Conservation (phyloP, 345 rosid species). For the Syzygium grande region DNA sequence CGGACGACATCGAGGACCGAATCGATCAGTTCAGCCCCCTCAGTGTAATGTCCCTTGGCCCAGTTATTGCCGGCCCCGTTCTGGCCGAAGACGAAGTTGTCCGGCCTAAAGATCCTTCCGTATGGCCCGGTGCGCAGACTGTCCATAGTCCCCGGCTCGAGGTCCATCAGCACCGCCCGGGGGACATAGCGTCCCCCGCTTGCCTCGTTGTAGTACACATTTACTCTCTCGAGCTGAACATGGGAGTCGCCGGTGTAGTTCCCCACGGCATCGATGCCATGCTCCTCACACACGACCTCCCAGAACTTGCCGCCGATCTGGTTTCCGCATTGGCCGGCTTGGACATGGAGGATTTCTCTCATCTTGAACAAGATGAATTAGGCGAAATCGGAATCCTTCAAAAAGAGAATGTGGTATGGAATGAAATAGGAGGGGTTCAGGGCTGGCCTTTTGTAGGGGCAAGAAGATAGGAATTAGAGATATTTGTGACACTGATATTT, state of each 20-base stretch:
- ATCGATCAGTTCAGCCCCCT: slow-evolving; percentile 56
- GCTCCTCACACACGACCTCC: slow-evolving; percentile 58
- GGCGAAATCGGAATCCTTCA: background rate
- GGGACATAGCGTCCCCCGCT: slow-evolving; percentile 51
- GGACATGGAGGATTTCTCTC: slow-evolving; percentile 61
- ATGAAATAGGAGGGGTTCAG: background rate
- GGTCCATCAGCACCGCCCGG: slow-evolving; percentile 47
- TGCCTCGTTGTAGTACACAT: slow-evolving; percentile 54
- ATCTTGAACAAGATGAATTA: slow-evolving; percentile 4
- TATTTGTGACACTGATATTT: slow-evolving; percentile 8
- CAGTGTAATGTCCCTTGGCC: slow-evolving; percentile 64
- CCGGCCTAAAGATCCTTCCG: slow-evolving; percentile 57
- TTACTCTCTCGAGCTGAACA: slow-evolving; percentile 50
- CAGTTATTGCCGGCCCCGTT: slow-evolving; percentile 62
- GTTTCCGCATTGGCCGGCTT: slow-evolving; percentile 60
- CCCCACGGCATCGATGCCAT: slow-evolving; percentile 42
- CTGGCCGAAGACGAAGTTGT: slow-evolving; percentile 55
- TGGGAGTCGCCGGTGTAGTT: slow-evolving; percentile 29
- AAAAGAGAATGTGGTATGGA: slow-evolving; percentile 1
- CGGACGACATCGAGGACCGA: slow-evolving; percentile 52
- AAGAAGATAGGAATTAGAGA: background rate
- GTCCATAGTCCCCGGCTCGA: slow-evolving; percentile 65
- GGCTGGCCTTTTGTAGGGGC: slow-evolving; percentile 4
- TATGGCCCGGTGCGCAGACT: slow-evolving; percentile 40
- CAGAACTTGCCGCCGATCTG: slow-evolving; percentile 56